Evolutionary conservation across 2,329 filamentous ascomycete genomes (phyloP).

Genomic region (Botrytis deweyae): DNA sequence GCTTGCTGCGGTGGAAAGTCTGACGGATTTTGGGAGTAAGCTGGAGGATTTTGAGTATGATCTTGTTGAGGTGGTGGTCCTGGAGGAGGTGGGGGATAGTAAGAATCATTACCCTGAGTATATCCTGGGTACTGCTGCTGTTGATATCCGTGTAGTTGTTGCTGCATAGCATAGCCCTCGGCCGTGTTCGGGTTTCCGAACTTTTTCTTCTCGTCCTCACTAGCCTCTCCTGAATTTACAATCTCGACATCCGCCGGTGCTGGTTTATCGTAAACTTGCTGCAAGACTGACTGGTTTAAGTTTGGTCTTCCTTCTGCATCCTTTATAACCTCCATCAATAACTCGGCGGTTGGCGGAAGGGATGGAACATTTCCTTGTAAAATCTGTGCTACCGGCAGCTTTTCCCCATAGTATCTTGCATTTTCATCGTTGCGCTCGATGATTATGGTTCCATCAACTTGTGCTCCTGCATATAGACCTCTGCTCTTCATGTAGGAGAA

Average conservation of each 20-base stretch:
- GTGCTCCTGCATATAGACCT: conserved; percentile 81
- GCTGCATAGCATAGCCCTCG: conserved; percentile 18
- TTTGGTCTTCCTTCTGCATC: conserved; percentile 79
- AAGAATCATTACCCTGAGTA: conserved; percentile 8
- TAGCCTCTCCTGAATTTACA: conserved; percentile 19
- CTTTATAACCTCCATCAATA: conserved; percentile 68
- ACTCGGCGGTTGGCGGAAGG: conserved; percentile 41
- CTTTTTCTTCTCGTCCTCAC: conserved; percentile 19
- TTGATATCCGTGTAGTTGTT: conserved; percentile 5
- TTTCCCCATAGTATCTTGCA: conserved; percentile 74
- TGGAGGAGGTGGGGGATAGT: conserved; percentile 17
- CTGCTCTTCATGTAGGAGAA: conserved; percentile 86
- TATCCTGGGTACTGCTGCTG: conserved; percentile 7
- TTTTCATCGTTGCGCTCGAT: conserved; percentile 83
- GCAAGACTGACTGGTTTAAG: conserved; percentile 52
- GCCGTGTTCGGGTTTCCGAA: conserved; percentile 22
- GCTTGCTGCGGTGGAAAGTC: conserved; percentile 6
- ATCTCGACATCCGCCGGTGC: conserved; percentile 22
- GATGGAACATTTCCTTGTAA: conserved; percentile 40
- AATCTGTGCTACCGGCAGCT: conserved; percentile 58
- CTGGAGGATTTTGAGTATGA: not conserved
- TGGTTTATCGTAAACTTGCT: conserved; percentile 23
- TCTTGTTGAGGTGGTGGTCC: not conserved
- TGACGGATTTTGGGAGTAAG: not conserved
- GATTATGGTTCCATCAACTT: conserved; percentile 80